Conservation (phyloP, 139 green algal genomes). For the Chlorella sp. region DNA sequence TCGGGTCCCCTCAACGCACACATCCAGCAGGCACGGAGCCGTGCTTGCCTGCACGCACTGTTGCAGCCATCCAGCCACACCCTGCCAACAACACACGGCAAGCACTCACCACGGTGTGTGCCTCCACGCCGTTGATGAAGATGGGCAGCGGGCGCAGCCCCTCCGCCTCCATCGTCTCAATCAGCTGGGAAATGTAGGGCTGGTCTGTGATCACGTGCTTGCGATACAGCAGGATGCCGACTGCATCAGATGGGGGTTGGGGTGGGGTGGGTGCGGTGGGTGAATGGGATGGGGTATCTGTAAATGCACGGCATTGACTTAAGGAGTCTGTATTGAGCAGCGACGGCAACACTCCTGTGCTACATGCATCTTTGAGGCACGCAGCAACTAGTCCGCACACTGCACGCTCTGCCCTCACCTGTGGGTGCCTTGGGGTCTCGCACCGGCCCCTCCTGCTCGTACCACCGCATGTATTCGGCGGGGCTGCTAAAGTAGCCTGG, state of each 20-base stretch:
- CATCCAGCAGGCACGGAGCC: too few relatives aligned
- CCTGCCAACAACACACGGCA: too few relatives aligned
- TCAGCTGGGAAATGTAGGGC: slow-evolving; percentile 79
- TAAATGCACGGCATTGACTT: background rate
- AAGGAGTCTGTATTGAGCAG: background rate
- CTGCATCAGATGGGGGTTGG: slow-evolving; percentile 21
- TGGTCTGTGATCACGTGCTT: slow-evolving; percentile 98
- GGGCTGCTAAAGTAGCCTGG: slow-evolving; percentile 76
- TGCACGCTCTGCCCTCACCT: background rate
- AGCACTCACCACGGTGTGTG: slow-evolving; percentile 90
- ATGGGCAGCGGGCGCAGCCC: slow-evolving; percentile 82
- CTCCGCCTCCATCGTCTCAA: slow-evolving; percentile 65
- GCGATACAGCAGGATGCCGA: slow-evolving; percentile 95
- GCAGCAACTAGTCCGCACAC: background rate
- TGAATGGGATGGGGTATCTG: background rate
- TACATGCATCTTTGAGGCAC: background rate
- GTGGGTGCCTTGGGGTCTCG: slow-evolving; percentile 37
- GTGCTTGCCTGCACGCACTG: too few relatives aligned
- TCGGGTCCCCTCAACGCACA: too few relatives aligned
- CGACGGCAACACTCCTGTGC: too few relatives aligned
- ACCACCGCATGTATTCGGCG: slow-evolving; percentile 87
- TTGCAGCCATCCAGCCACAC: too few relatives aligned
- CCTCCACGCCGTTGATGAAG: slow-evolving; percentile 95
- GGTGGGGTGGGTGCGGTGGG: background rate
- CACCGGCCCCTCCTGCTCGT: slow-evolving; percentile 59